Evolutionary conservation across 2,329 filamentous ascomycete genomes (phyloP), one percentile per base, ranked within the genome.

Genomic region (Paradendryphiella salina): DNA sequence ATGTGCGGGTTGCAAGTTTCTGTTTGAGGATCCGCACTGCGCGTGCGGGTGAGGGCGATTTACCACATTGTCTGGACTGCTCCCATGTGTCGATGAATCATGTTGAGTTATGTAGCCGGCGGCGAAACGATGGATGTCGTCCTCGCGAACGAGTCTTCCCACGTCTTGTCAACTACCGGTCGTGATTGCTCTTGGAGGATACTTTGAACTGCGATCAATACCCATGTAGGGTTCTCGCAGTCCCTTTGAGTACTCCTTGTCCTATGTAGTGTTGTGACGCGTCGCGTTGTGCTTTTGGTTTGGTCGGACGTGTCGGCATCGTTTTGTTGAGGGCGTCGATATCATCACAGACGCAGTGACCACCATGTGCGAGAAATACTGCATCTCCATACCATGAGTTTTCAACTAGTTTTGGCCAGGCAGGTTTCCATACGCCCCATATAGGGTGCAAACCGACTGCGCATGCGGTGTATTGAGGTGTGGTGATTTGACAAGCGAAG

Each of bases 171-270:
- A 46, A 47, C 45, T 46, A 46, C 56, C 44, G 48, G 46, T 50
- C 35, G 17, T 39, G 23, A 34, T 34, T 55, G 9, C 17, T 65
- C 17, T 65, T 41, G 63, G 63, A 65, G 63, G 61, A 60, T 64
- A 65, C 61, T 65, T 65, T 65, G 57, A 64, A 65, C 63, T 60
- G 63, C 53, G 58, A 60, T 65, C 63, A 62, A 60, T 34, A 64
- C 61, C 54, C 57, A 36, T 47, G 49, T 34, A 44, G 54, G 53
- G 58, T 59, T 65, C 61, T 63, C 58, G 58, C 61, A 64, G 63
- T 64, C 58, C 57, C 63, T 65, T 65, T 65, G 63, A 65, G 63
- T 62, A 46, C 63, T 65, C 63, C 63, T 40, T 31, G 31, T 15
- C 6, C 15, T 41, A 31, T 11, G 32, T 11, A 26, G 15, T 34